phyloP scores from a whole-genome alignment of 2,329 filamentous ascomycete genomes.

The Aaosphaeria pasadenensis region DNA sequence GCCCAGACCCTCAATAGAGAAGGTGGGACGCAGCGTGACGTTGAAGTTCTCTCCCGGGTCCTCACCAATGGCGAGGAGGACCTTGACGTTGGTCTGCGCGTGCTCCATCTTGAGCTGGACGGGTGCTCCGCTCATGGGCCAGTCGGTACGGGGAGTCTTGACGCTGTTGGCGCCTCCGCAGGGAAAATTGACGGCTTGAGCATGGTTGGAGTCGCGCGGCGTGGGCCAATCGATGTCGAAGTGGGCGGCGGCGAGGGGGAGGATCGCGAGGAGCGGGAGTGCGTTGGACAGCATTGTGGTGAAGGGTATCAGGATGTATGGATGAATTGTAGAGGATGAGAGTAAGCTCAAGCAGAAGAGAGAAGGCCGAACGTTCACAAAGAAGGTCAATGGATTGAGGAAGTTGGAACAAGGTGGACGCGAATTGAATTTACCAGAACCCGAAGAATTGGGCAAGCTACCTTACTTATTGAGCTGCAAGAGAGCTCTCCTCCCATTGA shows the following conservation, averaged over 20 bases:
- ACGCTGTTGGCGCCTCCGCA: constrained; percentile 51
- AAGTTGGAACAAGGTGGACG: too few relatives aligned
- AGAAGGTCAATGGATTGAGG: too few relatives aligned
- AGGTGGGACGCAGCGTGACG: constrained; percentile 61
- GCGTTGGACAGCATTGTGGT: constrained; percentile 26
- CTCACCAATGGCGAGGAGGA: constrained; percentile 53
- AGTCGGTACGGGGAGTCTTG: constrained; percentile 44
- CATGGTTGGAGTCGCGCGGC: constrained; percentile 49
- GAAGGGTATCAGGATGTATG: not conserved
- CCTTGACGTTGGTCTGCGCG: constrained; percentile 49
- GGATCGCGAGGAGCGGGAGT: constrained; percentile 39
- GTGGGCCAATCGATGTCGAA: constrained; percentile 55
- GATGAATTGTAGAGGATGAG: not conserved
- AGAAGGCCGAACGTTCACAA: not conserved
- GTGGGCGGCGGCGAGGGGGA: constrained; percentile 51
- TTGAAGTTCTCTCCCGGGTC: constrained; percentile 63
- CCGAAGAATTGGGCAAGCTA: constrained; percentile 10
- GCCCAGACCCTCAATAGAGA: constrained; percentile 60
- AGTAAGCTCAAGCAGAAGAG: not conserved
- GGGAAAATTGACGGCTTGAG: constrained; percentile 45
- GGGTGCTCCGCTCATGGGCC: constrained; percentile 50
- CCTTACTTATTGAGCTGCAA: constrained; percentile 27
- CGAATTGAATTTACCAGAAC: too few relatives aligned
- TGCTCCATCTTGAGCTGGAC: constrained; percentile 54
- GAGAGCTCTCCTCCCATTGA: constrained; percentile 1